Conservation (phyloP, 108 stramenopile genomes). For the Cyclotella choctawhatcheeana region DNA sequence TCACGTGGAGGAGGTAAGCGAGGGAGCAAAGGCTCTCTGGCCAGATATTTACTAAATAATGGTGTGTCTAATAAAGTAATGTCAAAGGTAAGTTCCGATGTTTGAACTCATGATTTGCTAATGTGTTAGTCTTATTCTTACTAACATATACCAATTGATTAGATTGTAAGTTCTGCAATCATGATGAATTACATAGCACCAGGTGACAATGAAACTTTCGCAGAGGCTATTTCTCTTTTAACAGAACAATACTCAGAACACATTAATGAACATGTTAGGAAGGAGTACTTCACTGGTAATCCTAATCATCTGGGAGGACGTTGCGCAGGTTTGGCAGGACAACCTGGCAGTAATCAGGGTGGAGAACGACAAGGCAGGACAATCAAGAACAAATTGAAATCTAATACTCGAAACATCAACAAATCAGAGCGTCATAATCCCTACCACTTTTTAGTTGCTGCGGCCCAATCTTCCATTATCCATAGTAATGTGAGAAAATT, state of each 20-base stretch:
- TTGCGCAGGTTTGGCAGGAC: not conserved
- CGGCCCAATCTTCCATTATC: not conserved
- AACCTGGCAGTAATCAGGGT: not conserved
- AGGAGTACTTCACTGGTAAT: constrained; percentile 3
- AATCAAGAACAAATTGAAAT: not conserved
- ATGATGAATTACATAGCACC: not conserved
- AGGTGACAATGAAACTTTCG: not conserved
- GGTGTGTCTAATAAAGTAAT: not conserved
- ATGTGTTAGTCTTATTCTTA: too few relatives aligned
- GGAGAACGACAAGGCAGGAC: not conserved
- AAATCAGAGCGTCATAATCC: not conserved
- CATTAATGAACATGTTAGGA: constrained; percentile 3
- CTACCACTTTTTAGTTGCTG: not conserved
- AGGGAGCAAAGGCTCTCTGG: not conserved
- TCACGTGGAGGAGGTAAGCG: constrained; percentile 1
- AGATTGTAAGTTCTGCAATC: not conserved
- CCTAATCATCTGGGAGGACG: not conserved
- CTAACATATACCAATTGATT: not conserved
- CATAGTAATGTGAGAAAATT: not conserved
- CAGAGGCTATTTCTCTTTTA: not conserved
- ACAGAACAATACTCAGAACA: not conserved
- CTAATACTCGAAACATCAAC: not conserved
- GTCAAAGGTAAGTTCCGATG: not conserved
- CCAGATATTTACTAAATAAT: not conserved
- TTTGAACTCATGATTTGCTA: not conserved